Evolutionary conservation across 116 monocot genomes (phyloP), one percentile per base, ranked within the genome.

Genomic region (Thalassia testudinum): DNA sequence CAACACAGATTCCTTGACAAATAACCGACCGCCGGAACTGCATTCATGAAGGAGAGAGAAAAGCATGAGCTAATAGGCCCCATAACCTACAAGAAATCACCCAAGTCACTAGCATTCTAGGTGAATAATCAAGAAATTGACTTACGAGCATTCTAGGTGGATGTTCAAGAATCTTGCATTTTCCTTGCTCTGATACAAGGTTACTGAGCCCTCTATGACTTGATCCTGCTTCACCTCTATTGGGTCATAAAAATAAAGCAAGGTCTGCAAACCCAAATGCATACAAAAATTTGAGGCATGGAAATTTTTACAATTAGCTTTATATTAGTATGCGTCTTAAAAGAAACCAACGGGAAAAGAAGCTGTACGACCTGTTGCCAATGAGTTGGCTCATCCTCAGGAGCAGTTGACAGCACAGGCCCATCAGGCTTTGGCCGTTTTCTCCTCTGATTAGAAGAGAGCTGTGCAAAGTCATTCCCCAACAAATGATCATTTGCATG

Each of bases 381-480:
- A 66, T 92, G 92, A 16, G 92, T 92, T 26, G 86, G 92, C 17
- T 62, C 67, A 67, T 86, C 87, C 70, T 92, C 92, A 27, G 92
- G 92, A 30, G 92, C 86, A 42, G 87, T 92, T 37, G 92, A 92
- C 16, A 92, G 68, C 52, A 82, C 65, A 60, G 86, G 55, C 16
- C 55, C 58, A 48, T 86, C 79, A 54, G 75, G 61, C 67, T 72
- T 76, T 7, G 37, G 17, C 5, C 68, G 58, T 61, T 75, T 82
- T 30, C 66, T 82, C 54, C 51, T 70, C 53, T 70, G 75, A 43
- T 49, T 67, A 47, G 74, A 59, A 25, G 15, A 45, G 18, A 45
- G 15, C 3, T 45, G 3, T 5, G 15, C 4, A n/a, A 16, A 2
- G 5, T n/a, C 15, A 45, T 53, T 60, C 26, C 51, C 40, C 49